Evolutionary conservation across 1,139 yeast genomes (phyloP).

Genomic region (Meyerozyma smithsonii): DNA sequence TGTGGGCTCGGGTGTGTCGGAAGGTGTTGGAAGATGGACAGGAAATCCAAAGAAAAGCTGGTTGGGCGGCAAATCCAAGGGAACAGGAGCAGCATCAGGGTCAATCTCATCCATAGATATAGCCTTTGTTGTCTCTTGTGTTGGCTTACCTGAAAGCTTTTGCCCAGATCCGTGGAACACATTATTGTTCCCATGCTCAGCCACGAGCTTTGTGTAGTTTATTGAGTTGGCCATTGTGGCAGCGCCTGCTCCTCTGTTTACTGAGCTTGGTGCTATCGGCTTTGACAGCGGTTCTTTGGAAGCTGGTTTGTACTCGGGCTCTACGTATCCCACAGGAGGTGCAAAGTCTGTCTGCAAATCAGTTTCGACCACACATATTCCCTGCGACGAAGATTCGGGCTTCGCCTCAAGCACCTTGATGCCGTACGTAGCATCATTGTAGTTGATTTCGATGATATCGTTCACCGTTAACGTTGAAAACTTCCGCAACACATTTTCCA

Average conservation of each 20-base stretch:
- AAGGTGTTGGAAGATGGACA: constrained; percentile 61
- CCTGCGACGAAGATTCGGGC: constrained; percentile 61
- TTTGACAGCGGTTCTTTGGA: constrained; percentile 30
- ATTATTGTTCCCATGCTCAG: constrained; percentile 28
- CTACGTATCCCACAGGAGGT: constrained; percentile 97
- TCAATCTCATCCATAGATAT: constrained; percentile 36
- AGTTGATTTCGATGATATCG: constrained; percentile 81
- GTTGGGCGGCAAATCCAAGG: constrained; percentile 72
- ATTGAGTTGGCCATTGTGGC: constrained; percentile 82
- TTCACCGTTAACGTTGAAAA: constrained; percentile 83
- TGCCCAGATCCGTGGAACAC: constrained; percentile 66
- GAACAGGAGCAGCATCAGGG: constrained; percentile 60
- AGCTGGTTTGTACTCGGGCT: constrained; percentile 59
- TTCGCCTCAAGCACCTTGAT: constrained; percentile 85
- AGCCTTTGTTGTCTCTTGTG: constrained; percentile 16
- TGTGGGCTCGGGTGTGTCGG: constrained; percentile 32
- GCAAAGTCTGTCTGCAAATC: constrained; percentile 97
- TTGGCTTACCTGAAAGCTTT: constrained; percentile 63
- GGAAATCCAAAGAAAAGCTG: constrained; percentile 95
- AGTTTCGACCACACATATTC: constrained; percentile 94
- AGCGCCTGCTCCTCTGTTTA: constrained; percentile 42
- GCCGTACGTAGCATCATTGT: constrained; percentile 74
- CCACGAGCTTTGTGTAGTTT: constrained; percentile 58
- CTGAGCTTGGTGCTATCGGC: constrained; percentile 32
- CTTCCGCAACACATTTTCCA: constrained; percentile 85